A percentile compares a stretch with the other conserved stretches of the same genome.
Evolutionary conservation across 441 rosid species (phyloP).

Genomic region (Melastoma candidum): DNA sequence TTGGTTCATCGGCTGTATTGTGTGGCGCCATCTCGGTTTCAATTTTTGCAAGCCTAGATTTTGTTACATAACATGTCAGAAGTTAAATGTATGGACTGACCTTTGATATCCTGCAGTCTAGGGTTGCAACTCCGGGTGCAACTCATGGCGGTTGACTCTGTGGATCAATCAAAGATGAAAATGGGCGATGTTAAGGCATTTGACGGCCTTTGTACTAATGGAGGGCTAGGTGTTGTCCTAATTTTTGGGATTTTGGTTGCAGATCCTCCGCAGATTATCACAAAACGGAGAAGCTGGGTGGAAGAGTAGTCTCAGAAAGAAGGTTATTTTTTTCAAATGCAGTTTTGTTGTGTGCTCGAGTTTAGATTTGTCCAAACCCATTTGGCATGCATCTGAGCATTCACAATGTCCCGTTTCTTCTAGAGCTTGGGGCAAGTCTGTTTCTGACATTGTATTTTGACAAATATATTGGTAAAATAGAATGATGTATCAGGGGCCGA

Average conservation of each 20-base stretch:
- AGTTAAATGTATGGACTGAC: slow-evolving; percentile 1
- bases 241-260: slow-evolving; percentile 6
- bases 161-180: slow-evolving; percentile 51
- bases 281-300: slow-evolving; percentile 80
- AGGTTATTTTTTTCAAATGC: slow-evolving; percentile 24
- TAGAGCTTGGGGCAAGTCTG: too few species aligned
- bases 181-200: slow-evolving; percentile 40
- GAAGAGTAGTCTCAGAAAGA: slow-evolving; percentile 66
- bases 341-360: too few species aligned
- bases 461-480: too few species aligned
- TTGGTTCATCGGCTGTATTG: too few species aligned
- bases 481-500: too few species aligned
- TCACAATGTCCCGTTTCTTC: too few species aligned
- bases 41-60: not conserved
- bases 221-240: slow-evolving; percentile 19
- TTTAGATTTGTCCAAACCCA: too few species aligned
- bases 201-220: slow-evolving; percentile 3
- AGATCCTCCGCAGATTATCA: slow-evolving; percentile 59
- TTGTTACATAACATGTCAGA: not conserved
- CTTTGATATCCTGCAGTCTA: not conserved
- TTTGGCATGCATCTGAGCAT: too few species aligned
- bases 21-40: too few species aligned
- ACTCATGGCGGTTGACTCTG: slow-evolving; percentile 38
- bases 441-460: too few species aligned
- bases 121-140: slow-evolving; percentile 34